phyloP scores from a whole-genome alignment of 495 filamentous ascomycete genomes.

The Neurospora terricola region DNA sequence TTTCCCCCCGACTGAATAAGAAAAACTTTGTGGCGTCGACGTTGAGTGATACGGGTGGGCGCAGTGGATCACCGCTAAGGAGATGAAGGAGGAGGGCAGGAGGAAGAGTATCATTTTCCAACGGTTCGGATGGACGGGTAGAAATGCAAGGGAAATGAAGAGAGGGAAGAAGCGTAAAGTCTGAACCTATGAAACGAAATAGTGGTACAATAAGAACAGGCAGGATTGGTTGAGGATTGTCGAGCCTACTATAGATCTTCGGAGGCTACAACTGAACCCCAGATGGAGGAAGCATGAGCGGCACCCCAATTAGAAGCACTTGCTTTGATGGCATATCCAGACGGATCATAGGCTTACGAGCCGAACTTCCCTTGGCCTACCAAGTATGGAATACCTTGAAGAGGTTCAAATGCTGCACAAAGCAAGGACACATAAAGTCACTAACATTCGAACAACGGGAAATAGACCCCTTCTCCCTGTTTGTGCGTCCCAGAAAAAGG shows the following conservation, averaged over 20 bases:
- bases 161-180: neutral
- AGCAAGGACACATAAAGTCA: neutral
- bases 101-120: neutral
- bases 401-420: neutral
- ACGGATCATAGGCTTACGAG: neutral
- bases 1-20: neutral
- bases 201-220: neutral
- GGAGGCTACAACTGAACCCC: neutral
- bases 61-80: neutral
- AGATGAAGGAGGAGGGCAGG: neutral
- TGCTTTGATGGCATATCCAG: neutral
- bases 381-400: neutral
- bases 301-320: neutral
- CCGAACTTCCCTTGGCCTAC: neutral
- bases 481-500: neutral
- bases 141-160: neutral
- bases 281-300: neutral
- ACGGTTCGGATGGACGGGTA: neutral
- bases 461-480: neutral
- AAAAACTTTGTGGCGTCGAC: neutral
- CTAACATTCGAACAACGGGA: neutral
- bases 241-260: neutral
- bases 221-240: neutral
- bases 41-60: neutral
- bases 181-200: neutral